Conservation (phyloP, 2,329 filamentous ascomycete species). For the Domatiomyces globalis region DNA sequence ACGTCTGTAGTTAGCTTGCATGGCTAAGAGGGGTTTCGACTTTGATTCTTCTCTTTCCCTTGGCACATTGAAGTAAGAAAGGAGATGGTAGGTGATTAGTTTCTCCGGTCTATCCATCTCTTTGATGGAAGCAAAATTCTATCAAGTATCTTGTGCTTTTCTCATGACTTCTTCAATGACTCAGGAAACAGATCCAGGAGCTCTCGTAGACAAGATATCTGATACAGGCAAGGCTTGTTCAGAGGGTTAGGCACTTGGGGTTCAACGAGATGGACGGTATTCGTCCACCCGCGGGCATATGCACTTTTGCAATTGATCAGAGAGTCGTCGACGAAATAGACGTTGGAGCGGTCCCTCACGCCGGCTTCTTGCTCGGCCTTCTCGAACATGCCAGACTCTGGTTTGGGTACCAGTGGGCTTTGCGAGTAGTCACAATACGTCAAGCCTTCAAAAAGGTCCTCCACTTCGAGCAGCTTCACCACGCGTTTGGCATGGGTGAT, state of each 20-base stretch:
- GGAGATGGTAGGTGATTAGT: no score
- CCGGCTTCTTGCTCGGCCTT: constrained; percentile 83
- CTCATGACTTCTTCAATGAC: constrained; percentile 51
- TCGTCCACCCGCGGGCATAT: constrained; percentile 64
- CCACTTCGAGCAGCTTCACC: constrained; percentile 62
- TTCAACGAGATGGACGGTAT: constrained; percentile 71
- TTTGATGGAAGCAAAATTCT: not conserved
- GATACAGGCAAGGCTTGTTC: constrained; percentile 53
- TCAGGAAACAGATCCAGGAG: constrained; percentile 65
- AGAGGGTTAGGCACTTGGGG: constrained; percentile 50
- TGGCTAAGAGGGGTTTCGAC: no score
- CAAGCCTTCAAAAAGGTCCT: constrained; percentile 84
- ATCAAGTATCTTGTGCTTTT: not conserved
- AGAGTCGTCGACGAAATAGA: constrained; percentile 94
- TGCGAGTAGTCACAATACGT: constrained; percentile 83
- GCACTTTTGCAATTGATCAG: constrained; percentile 66
- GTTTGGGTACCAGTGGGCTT: constrained; percentile 71
- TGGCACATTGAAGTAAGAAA: no score
- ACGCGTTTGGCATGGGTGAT: constrained; percentile 75
- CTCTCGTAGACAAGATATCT: constrained; percentile 63
- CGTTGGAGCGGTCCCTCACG: constrained; percentile 51
- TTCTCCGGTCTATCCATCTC: not conserved
- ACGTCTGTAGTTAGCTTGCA: not conserved
- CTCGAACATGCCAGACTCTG: constrained; percentile 63
- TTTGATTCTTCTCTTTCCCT: no score